Base-by-base conservation (phyloP, 148 eudicot species). In the Silene conica region DNA sequence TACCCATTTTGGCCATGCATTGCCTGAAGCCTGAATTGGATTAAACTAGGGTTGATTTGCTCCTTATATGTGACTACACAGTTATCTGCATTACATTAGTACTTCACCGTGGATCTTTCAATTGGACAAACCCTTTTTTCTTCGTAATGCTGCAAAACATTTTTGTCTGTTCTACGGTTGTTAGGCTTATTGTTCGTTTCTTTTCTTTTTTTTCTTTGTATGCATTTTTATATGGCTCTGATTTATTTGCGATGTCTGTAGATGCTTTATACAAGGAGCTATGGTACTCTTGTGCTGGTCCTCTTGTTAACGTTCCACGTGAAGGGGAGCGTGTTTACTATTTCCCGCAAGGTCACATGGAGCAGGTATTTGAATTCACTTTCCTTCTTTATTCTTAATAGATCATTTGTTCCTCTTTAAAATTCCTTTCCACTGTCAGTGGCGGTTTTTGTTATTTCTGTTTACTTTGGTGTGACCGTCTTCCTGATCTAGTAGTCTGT, bases 241-340 rank as follows among this genome's bases (percentile, higher is more conserved):
- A 74, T 38, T 55, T 28, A 16, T 57, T 41, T 67, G 81, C 81
- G 83, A 54, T 68, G 15, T 73, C 77, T 69, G 75, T 66, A 82
- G 93, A 87, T 77, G 82, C 89, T 72, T 75, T 94, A 60, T 91
- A 86, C 83, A 86, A 85, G 82, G 97, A 94, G 81, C 88, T 94
- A 14, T 94, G 98, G 98, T 86, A 88, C 85, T 96, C 97, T 43
- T 94, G 98, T 84, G 98, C 98, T 77, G 98, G 98, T 34, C 93
- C 98, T 21, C 93, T 94, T 31, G 98, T 92, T 15, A 86, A 74
- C 77, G 86, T 94, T 71, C 98, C 98, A 22, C 90, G 93, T 69
- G 85, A 85, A 70, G 92, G 85, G n/a, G 97, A 92, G 81, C 83
- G 92, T 9, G 97, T 90, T 70, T 94, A 94, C 79, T 94, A 94